Percentiles rank a stretch among this genome's conserved stretches.
Evolutionary conservation across 2,329 filamentous ascomycete genomes (phyloP).

Genomic region (Pyrenophora tritici-repentis): DNA sequence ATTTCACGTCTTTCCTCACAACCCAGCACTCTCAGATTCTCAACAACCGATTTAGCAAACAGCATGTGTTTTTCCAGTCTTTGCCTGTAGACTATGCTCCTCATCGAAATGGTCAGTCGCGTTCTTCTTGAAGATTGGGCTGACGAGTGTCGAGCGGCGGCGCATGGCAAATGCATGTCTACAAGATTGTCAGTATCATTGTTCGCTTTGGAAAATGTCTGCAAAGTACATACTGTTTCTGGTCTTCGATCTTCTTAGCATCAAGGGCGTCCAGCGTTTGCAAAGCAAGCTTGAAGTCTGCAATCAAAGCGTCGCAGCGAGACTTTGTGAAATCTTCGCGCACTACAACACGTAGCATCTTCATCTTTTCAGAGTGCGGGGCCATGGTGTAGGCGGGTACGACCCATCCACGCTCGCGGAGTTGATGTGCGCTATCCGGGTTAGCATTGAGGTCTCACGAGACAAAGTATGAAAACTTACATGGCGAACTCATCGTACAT

Average conservation of each 20-base stretch:
- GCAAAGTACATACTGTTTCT: conserved; percentile 61
- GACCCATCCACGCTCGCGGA: conserved; percentile 87
- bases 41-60: conserved; percentile 73
- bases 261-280: conserved; percentile 76
- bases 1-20: too few relatives aligned
- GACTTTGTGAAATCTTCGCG: conserved; percentile 87
- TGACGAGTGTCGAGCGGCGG: conserved; percentile 36
- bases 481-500: conserved; percentile 61
- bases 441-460: conserved; percentile 1
- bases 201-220: too few relatives aligned
- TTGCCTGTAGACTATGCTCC: conserved; percentile 89
- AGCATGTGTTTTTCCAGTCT: conserved; percentile 87
- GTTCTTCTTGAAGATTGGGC: conserved; percentile 39
- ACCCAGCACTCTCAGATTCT: too few relatives aligned
- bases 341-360: conserved; percentile 91
- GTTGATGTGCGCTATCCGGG: conserved; percentile 69
- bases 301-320: conserved; percentile 77
- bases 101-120: conserved; percentile 64
- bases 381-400: conserved; percentile 98
- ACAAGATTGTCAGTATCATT: conserved; percentile 2
- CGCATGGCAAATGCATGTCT: conserved; percentile 32
- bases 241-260: conserved; percentile 68
- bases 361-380: conserved; percentile 78
- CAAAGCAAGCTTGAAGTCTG: conserved; percentile 78
- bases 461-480: conserved; percentile 45